A percentile compares a stretch with the other conserved stretches of the same genome.
These are phyloP conservation scores for Podila epicladia DNA, from an alignment of 192 early-diverging fungal genomes.

Conservation along the genomic window DNA sequence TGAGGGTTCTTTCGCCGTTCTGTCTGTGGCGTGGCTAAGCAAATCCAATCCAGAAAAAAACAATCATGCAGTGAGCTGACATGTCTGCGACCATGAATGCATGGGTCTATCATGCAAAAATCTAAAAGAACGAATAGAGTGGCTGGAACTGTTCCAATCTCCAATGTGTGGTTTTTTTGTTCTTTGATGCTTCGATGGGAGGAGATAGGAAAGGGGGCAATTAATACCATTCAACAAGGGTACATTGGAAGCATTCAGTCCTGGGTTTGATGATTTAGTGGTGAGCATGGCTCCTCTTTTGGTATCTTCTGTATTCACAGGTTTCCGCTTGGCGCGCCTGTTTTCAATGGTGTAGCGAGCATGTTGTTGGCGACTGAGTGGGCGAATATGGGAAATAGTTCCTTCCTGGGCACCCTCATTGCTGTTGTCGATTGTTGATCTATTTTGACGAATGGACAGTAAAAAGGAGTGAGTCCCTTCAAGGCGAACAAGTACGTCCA, in stretches of 20 bases:
- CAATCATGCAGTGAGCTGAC: background rate
- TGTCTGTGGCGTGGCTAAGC: background rate
- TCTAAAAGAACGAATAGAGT: no score
- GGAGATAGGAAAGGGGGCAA: no score
- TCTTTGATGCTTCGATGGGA: no score
- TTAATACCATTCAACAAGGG: no score
- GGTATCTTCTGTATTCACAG: background rate
- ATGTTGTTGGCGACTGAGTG: background rate
- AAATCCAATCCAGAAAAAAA: background rate
- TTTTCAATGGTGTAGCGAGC: background rate
- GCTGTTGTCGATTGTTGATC: background rate
- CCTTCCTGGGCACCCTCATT: background rate
- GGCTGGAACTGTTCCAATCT: no score
- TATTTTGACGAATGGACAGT: background rate
- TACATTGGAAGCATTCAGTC: no score
- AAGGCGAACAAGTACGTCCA: background rate
- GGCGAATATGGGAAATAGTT: background rate
- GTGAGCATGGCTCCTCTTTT: background rate
- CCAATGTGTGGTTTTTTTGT: no score
- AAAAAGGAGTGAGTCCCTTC: no score
- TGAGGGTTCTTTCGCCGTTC: conserved; percentile 32
- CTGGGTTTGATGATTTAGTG: background rate
- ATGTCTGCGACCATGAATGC: no score
- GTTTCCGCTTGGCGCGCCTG: conserved; percentile 1
- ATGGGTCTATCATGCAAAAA: no score